These are phyloP conservation scores for Desmodesmus armatus DNA, from an alignment of 139 green algal species.

Conservation along the genomic window DNA sequence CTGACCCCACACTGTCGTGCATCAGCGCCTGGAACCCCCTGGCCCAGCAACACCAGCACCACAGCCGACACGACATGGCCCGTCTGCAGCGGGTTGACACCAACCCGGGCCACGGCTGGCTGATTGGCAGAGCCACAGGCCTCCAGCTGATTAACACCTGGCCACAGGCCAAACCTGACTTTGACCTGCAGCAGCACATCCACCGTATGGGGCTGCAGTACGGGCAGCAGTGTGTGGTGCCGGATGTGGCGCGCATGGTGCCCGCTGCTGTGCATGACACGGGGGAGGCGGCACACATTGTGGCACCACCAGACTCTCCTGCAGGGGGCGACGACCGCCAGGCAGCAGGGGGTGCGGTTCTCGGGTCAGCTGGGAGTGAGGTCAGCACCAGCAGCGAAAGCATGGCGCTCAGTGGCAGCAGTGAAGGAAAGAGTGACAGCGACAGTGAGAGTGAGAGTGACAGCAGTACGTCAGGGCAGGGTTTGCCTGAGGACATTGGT, in stretches of 20 bases:
- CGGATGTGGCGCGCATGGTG: slow-evolving; percentile 30
- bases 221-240: slow-evolving; percentile 28
- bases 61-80: background rate
- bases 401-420: no score
- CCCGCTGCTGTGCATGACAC: slow-evolving; percentile 13
- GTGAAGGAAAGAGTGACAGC: no score
- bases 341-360: no score
- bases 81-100: slow-evolving; percentile 19
- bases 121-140: background rate
- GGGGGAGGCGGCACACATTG: no score
- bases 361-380: no score
- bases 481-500: no score
- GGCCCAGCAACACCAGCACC: no score
- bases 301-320: no score
- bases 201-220: background rate
- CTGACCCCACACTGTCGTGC: slow-evolving; percentile 37
- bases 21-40: slow-evolving; percentile 35
- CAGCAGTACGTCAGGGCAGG: no score
- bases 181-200: background rate
- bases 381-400: no score
- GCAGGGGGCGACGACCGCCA: no score
- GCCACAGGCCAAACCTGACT: background rate
- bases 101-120: background rate
- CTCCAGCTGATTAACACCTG: slow-evolving; percentile 17
- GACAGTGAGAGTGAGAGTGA: no score